These are phyloP conservation scores for Magnaporthiopsis incrustans DNA, from an alignment of 2,329 filamentous ascomycete genomes.

Conservation along the genomic window DNA sequence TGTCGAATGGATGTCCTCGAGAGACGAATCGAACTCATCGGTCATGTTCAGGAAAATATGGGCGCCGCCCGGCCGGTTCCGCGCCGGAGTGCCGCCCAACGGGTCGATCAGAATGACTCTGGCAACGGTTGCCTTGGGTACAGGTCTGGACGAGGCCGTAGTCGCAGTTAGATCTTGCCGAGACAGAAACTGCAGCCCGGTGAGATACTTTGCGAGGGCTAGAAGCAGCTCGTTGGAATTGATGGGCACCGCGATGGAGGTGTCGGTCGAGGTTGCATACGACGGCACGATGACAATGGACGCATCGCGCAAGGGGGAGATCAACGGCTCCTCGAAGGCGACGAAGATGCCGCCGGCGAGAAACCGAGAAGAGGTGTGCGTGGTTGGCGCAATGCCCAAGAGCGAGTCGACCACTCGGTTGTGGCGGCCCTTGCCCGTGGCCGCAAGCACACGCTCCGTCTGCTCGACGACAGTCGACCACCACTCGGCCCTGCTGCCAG, in stretches of 20 bases:
- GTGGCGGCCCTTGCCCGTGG: conserved; percentile 45
- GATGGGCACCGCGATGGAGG: conserved; percentile 28
- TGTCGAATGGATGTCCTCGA: conserved; percentile 44
- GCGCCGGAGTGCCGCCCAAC: conserved; percentile 72
- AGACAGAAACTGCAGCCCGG: conserved; percentile 48
- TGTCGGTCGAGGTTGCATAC: conserved; percentile 33
- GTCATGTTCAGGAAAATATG: conserved; percentile 90
- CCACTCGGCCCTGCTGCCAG: conserved; percentile 1
- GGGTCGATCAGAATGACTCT: conserved; percentile 84
- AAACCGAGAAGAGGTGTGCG: conserved; percentile 22
- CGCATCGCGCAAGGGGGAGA: conserved; percentile 58
- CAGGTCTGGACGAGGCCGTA: conserved; percentile 13
- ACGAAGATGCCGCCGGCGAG: conserved; percentile 28
- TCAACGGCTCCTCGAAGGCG: conserved; percentile 44
- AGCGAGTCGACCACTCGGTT: conserved; percentile 59
- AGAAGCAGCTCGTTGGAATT: conserved; percentile 58
- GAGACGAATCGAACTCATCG: conserved; percentile 71
- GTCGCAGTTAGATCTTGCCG: conserved; percentile 19
- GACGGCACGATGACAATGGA: conserved; percentile 62
- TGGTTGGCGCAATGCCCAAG: conserved; percentile 29
- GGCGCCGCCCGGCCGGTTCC: conserved; percentile 50
- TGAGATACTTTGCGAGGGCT: conserved; percentile 68
- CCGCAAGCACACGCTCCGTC: conserved; percentile 6
- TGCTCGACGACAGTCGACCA: conserved; percentile 5
- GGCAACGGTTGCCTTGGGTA: conserved; percentile 57